Evolutionary conservation across 2,329 filamentous ascomycete species (phyloP).

Genomic region (Ophiocordyceps sinensis): DNA sequence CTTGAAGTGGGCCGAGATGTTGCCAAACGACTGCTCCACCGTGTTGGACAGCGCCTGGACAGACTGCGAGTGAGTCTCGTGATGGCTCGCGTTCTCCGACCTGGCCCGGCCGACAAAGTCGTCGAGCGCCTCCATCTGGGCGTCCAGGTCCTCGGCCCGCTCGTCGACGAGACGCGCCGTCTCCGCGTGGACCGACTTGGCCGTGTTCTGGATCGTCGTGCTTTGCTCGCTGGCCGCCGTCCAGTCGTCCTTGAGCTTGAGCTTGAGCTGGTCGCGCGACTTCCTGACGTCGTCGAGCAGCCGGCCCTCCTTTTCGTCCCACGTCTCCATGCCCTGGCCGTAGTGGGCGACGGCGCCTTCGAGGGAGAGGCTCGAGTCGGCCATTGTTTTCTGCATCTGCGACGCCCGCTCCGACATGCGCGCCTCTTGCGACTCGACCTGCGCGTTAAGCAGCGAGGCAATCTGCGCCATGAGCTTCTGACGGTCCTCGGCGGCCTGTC

Average conservation of each 20-base stretch:
- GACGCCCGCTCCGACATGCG: conserved; percentile 52
- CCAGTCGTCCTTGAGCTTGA: conserved; percentile 77
- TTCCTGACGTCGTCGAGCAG: conserved; percentile 57
- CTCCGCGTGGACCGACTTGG: conserved; percentile 77
- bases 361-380: conserved; percentile 46
- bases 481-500: conserved; percentile 58
- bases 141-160: conserved; percentile 73
- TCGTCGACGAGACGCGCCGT: conserved; percentile 81
- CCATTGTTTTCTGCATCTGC: conserved; percentile 48
- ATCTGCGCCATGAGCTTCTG: conserved; percentile 65
- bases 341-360: conserved; percentile 53
- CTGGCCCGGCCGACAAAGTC: conserved; percentile 77
- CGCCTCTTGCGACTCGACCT: conserved; percentile 57
- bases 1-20: conserved; percentile 55
- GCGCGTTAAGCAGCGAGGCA: conserved; percentile 57
- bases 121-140: conserved; percentile 81
- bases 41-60: conserved; percentile 51
- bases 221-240: conserved; percentile 65
- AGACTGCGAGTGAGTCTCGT: conserved; percentile 52
- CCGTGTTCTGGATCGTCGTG: conserved; percentile 67
- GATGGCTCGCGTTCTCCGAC: conserved; percentile 65
- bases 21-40: conserved; percentile 59
- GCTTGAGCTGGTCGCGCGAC: conserved; percentile 66
- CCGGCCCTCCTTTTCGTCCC: conserved; percentile 53
- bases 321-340: conserved; percentile 56